These are phyloP conservation scores for Catenaria anguillulae DNA, from an alignment of 371 early-diverging fungal species.

Conservation along the genomic window DNA sequence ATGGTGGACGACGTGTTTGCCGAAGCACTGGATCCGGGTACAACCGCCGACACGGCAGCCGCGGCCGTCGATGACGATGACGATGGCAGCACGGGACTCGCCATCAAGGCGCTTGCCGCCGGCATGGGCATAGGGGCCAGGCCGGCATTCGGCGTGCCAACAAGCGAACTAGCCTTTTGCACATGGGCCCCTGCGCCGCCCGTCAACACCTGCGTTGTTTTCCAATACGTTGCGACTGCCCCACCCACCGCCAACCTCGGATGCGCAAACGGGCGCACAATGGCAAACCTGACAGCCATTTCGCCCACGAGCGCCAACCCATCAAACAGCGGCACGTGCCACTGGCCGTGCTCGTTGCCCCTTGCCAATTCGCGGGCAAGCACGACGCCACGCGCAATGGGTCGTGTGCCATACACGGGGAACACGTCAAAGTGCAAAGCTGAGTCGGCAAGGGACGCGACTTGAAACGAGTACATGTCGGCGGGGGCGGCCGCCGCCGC, in stretches of 20 bases:
- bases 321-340: slow-evolving; percentile 64
- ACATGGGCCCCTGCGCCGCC: neutral
- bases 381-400: slow-evolving; percentile 76
- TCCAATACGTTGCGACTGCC: slow-evolving; percentile 91
- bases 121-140: too few relatives aligned
- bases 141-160: too few relatives aligned
- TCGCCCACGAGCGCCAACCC: slow-evolving; percentile 81
- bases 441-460: slow-evolving; percentile 54
- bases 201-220: slow-evolving; percentile 50
- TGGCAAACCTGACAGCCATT: slow-evolving; percentile 57
- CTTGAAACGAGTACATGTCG: slow-evolving; percentile 66
- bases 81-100: slow-evolving; percentile 10
- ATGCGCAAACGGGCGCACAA: slow-evolving; percentile 74
- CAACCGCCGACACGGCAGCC: slow-evolving; percentile 15
- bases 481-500: slow-evolving; percentile 26
- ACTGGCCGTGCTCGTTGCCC: slow-evolving; percentile 21
- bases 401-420: slow-evolving; percentile 85
- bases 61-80: slow-evolving; percentile 10
- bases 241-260: slow-evolving; percentile 80
- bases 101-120: slow-evolving; percentile 6
- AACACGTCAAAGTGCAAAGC: slow-evolving; percentile 77
- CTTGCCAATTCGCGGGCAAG: slow-evolving; percentile 36
- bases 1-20: slow-evolving; percentile 21
- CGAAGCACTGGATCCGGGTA: too few relatives aligned
- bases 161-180: too few relatives aligned